These are phyloP conservation scores for Trypanosoma cruzi DNA, from an alignment of 208 protist genomes.

Conservation along the genomic window DNA sequence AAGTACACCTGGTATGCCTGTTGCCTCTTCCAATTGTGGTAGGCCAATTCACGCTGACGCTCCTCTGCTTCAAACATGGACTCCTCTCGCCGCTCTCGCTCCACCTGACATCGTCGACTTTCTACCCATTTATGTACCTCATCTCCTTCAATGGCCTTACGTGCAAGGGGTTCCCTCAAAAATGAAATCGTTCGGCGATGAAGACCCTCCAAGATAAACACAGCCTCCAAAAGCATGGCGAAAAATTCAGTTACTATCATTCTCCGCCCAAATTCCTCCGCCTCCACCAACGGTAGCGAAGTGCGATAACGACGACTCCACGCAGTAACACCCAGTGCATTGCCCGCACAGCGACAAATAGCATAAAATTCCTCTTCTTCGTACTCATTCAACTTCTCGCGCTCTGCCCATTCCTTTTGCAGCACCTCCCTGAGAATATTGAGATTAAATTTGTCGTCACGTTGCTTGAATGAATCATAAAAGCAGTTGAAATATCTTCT, in stretches of 20 bases:
- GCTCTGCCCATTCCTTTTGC: conserved; percentile 17
- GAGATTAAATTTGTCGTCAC: conserved; percentile 14
- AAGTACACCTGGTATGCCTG: conserved; percentile 36
- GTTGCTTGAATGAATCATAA: conserved; percentile 40
- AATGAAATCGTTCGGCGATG: conserved; percentile 31
- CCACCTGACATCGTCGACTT: conserved; percentile 23
- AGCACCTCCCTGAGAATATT: conserved; percentile 11
- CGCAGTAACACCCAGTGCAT: conserved; percentile 16
- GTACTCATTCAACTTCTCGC: conserved; percentile 13
- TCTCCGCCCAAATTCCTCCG: conserved; percentile 29
- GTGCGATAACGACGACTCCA: conserved; percentile 20
- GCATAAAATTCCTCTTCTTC: conserved; percentile 30
- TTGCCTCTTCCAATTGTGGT: conserved; percentile 20
- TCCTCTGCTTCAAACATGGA: not conserved
- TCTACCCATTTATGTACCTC: conserved; percentile 41
- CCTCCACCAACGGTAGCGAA: conserved; percentile 26
- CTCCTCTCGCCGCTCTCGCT: conserved; percentile 27
- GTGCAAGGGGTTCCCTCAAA: conserved; percentile 28
- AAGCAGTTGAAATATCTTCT: conserved; percentile 43
- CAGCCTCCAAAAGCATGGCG: conserved; percentile 37
- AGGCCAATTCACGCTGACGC: conserved; percentile 10
- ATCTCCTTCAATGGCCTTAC: conserved; percentile 25
- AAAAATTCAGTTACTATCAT: conserved; percentile 36
- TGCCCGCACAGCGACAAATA: conserved; percentile 33
- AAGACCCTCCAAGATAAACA: conserved; percentile 30